phyloP scores from a whole-genome alignment of 495 filamentous ascomycete species.

The Aspergillus homomorphus region DNA sequence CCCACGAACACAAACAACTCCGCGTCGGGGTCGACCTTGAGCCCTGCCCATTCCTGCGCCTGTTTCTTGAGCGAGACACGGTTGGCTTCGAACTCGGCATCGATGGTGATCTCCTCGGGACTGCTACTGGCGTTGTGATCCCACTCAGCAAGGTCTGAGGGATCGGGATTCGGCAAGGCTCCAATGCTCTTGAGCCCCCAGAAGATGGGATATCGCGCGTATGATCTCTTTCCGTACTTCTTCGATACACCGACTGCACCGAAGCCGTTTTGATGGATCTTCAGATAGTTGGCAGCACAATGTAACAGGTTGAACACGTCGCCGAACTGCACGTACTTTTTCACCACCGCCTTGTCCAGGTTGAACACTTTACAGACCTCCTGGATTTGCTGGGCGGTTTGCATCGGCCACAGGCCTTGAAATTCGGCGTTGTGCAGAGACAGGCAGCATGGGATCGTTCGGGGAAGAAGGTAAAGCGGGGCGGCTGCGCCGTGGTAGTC shows the following conservation, averaged over 20 bases:
- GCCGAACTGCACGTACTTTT: conserved; percentile 55
- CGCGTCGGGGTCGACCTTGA: conserved; percentile 59
- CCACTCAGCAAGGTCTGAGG: conserved; percentile 67
- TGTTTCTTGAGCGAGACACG: conserved; percentile 57
- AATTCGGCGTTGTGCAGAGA: conserved; percentile 67
- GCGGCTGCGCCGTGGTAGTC: conserved; percentile 75
- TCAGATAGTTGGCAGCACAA: conserved; percentile 64
- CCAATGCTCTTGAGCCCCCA: conserved; percentile 69
- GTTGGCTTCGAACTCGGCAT: conserved; percentile 54
- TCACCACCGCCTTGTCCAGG: conserved; percentile 34
- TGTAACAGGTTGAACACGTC: conserved; percentile 69
- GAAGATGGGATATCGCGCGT: conserved; percentile 73
- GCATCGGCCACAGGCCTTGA: conserved; percentile 70
- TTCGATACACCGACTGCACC: conserved; percentile 70
- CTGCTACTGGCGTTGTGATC: conserved; percentile 44
- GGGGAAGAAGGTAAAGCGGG: conserved; percentile 64
- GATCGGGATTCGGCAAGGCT: conserved; percentile 69
- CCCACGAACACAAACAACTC: conserved; percentile 76
- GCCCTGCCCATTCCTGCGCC: conserved; percentile 72
- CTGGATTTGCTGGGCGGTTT: conserved; percentile 57
- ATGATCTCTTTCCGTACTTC: conserved; percentile 71
- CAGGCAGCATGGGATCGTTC: conserved; percentile 43
- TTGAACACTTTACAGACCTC: conserved; percentile 72
- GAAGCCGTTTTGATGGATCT: conserved; percentile 68
- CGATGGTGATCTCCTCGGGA: conserved; percentile 41